Conservation (phyloP, 441 rosid species). For the Pelargonium australe region DNA sequence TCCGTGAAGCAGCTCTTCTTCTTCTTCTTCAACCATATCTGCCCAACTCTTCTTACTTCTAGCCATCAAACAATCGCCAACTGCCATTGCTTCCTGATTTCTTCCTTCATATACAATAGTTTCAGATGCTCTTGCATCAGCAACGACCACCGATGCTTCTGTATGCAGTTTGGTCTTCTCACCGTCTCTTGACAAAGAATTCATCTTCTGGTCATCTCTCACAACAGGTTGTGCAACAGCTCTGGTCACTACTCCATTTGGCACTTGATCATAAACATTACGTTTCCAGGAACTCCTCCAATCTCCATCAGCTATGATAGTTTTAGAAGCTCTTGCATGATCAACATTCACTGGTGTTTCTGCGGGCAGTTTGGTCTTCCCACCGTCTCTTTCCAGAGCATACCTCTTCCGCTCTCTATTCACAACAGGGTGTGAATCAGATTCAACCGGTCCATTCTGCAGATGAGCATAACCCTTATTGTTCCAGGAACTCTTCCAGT, state of each 20-base stretch:
- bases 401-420: background rate
- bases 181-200: too few species aligned
- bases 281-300: slow-evolving; percentile 10
- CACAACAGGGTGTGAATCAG: too few species aligned
- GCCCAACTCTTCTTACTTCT: slow-evolving; percentile 56
- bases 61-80: background rate
- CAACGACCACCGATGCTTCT: too few species aligned
- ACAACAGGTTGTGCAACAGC: slow-evolving; percentile 1
- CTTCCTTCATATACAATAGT: slow-evolving; percentile 1
- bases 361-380: background rate
- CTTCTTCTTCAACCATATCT: slow-evolving; percentile 53
- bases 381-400: background rate
- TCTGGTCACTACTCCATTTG: slow-evolving; percentile 6
- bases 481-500: too few species aligned
- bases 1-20: slow-evolving; percentile 14
- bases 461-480: too few species aligned
- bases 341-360: too few species aligned
- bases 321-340: too few species aligned
- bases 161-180: too few species aligned
- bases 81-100: background rate
- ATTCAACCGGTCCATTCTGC: too few species aligned
- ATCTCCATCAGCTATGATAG: slow-evolving; percentile 2
- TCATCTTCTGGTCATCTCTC: background rate
- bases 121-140: background rate
- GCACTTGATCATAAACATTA: background rate